phyloP scores from a whole-genome alignment of 2,329 filamentous ascomycete species.

The Penicillium freii region DNA sequence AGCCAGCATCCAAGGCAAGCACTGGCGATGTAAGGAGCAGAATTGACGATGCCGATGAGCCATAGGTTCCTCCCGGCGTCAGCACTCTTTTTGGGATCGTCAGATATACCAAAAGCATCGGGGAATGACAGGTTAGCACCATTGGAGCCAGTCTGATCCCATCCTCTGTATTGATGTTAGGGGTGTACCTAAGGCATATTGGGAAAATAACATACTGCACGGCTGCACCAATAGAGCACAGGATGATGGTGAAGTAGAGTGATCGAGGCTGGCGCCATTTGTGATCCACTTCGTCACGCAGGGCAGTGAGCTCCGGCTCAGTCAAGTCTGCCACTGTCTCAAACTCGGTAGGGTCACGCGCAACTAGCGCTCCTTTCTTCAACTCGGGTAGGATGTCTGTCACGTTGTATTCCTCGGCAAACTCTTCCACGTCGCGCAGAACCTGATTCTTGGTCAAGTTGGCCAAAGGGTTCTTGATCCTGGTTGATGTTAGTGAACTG shows the following conservation, averaged over 20 bases:
- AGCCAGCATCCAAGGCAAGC: conserved; percentile 62
- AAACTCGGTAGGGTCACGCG: conserved; percentile 49
- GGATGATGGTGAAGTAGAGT: conserved; percentile 52
- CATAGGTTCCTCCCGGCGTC: conserved; percentile 48
- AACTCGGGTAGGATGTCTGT: conserved; percentile 43
- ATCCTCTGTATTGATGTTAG: conserved; percentile 23
- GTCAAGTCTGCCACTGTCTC: conserved; percentile 46
- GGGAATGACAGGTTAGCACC: conserved; percentile 54
- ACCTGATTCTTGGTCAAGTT: conserved; percentile 40
- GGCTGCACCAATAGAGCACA: conserved; percentile 53
- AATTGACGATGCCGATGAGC: conserved; percentile 67
- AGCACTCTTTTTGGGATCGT: conserved; percentile 32
- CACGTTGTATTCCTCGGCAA: conserved; percentile 43
- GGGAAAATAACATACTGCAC: conserved; percentile 43
- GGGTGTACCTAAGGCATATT: background rate
- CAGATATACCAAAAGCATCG: conserved; percentile 43
- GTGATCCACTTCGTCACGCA: conserved; percentile 48
- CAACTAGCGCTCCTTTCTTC: conserved; percentile 51
- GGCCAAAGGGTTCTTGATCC: conserved; percentile 49
- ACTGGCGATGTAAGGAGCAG: conserved; percentile 55
- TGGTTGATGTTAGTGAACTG: conserved; percentile 15
- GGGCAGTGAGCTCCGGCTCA: conserved; percentile 42
- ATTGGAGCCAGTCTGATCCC: conserved; percentile 37
- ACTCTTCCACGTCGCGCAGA: conserved; percentile 44
- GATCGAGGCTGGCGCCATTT: conserved; percentile 51